These are phyloP conservation scores for Kalanchoe fedtschenkoi DNA, from an alignment of 164 flowering plant genomes.

Conservation along the genomic window DNA sequence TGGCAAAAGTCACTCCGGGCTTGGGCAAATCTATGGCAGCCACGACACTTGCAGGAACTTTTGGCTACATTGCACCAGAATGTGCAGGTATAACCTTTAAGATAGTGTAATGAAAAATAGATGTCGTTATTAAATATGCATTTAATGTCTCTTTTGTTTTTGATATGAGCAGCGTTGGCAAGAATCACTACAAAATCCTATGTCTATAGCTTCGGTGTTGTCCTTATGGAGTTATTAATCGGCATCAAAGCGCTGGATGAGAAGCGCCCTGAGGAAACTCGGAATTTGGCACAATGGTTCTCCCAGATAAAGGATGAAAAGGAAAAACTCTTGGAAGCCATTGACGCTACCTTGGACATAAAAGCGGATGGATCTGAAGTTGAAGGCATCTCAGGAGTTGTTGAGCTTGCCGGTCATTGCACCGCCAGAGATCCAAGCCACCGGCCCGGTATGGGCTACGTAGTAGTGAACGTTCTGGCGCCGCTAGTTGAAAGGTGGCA, in stretches of 20 bases:
- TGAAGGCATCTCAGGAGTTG: conserved; percentile 43
- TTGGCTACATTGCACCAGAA: conserved; percentile 59
- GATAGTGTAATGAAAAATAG: neutral
- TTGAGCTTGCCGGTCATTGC: conserved; percentile 81
- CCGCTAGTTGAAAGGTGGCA: conserved; percentile 68
- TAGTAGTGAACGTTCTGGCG: conserved; percentile 54
- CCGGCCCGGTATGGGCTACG: conserved; percentile 82
- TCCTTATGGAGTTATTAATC: conserved; percentile 72
- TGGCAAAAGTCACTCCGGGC: conserved; percentile 78
- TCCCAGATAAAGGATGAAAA: conserved; percentile 46
- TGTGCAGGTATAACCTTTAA: too few species aligned
- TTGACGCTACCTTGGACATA: conserved; percentile 54
- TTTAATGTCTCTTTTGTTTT: conserved; percentile 54
- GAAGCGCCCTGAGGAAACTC: conserved; percentile 52
- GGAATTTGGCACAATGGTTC: conserved; percentile 67
- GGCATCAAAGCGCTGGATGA: conserved; percentile 71
- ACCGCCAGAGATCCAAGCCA: conserved; percentile 71
- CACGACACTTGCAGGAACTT: conserved; percentile 77
- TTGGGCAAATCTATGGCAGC: conserved; percentile 53
- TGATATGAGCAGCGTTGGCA: conserved; percentile 80
- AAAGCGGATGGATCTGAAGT: conserved; percentile 33
- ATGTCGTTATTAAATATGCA: conserved; percentile 10
- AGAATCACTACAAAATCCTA: conserved; percentile 71
- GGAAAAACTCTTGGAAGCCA: conserved; percentile 39
- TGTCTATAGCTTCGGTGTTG: conserved; percentile 79